These are phyloP conservation scores for Copromyces sp. DNA, from an alignment of 495 filamentous ascomycete species.

Conservation along the genomic window DNA sequence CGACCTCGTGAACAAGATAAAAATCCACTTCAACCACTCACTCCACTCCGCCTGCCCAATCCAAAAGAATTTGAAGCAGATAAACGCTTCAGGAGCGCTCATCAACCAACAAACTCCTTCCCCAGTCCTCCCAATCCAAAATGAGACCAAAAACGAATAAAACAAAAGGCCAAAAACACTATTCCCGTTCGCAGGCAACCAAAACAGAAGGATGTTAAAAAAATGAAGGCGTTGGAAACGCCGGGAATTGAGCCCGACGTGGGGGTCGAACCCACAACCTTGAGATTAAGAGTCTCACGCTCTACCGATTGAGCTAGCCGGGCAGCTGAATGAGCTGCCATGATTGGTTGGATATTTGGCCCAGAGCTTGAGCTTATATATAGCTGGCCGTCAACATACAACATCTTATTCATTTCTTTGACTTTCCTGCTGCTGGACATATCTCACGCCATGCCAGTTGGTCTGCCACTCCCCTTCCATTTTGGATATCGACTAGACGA, in stretches of 20 bases:
- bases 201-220: neutral
- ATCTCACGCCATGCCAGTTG: neutral
- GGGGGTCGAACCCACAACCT: constrained; percentile 45
- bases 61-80: no score
- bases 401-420: no score
- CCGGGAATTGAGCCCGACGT: neutral
- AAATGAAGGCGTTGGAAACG: neutral
- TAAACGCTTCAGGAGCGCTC: no score
- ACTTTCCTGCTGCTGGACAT: no score
- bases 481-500: neutral
- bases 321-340: neutral
- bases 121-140: no score
- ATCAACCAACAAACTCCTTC: no score
- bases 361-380: neutral
- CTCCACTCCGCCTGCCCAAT: no score
- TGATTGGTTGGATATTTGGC: neutral
- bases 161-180: no score
- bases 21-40: no score
- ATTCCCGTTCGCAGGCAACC: neutral
- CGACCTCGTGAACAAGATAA: no score
- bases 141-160: no score
- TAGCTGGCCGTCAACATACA: neutral
- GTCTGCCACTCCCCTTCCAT: neutral
- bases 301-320: constrained; percentile 64
- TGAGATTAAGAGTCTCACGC: constrained; percentile 68